Base-by-base conservation (phyloP, 768 basidiomycete species). In the Sarcodon sp. region DNA sequence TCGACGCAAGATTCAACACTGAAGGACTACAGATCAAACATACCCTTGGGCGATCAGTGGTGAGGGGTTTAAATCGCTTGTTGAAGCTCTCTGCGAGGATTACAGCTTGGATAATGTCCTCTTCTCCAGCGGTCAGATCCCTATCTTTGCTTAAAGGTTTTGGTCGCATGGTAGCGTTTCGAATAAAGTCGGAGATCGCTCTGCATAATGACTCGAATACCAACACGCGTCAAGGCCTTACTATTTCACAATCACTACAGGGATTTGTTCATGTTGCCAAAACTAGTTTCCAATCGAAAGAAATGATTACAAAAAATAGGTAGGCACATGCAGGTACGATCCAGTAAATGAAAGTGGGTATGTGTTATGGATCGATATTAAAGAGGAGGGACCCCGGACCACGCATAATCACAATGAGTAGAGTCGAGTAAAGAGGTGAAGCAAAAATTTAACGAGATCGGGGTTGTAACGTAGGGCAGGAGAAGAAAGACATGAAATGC, bases 71-170 rank as follows among this genome's bases (percentile, higher is more conserved):
- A 60, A 97, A 94, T 48, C 90, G 77, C 58, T 82, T 86, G 71
- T 96, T 93, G 69, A 93, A 96, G 54, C 89, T 92, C 62, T 99
- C 94, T 9, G 94, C 91, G 37, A 99, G 81, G 39, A 99, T 80
- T 48, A 98, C 87, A 13, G 94, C 94, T 59, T 98, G 93, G 0
- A 98, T 69, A 15, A 88, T 79, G 45, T 96, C 85, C 47, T 92
- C 87, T 45, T 90, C 83, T 13, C 15, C 39, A 11, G 80, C 79
- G 45, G 72, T 74, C 35, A 77, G 68, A 11, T 79, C 62, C 51
- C 80, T 80, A 54, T 86, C 83, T 56, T 83, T 84, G 38, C 69
- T 69, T 33, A 59, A 59, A 6, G 71, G 64, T 66, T 87, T 87
- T 21, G 84, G 74, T 8, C 78, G 73, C 87, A 91, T 89, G 6